A percentile compares a stretch with the other conserved stretches of the same genome.
These are phyloP conservation scores for Aureobasidium sp. DNA, from an alignment of 2,329 filamentous ascomycete species.

Conservation along the genomic window DNA sequence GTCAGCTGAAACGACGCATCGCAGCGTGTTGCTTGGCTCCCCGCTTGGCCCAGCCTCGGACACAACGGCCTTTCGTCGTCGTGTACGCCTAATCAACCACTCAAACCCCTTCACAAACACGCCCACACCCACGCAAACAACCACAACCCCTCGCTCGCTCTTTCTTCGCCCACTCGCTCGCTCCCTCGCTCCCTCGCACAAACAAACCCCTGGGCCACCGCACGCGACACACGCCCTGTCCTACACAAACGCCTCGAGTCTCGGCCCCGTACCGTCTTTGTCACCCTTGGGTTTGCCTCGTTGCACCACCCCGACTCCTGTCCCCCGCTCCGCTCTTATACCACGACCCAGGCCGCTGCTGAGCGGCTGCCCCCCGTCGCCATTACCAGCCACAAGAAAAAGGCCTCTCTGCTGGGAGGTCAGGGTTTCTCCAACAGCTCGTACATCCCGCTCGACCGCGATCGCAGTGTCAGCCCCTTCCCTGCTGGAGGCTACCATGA, in stretches of 20 bases:
- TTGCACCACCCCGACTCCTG: conserved; percentile 1
- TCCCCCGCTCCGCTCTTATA: background rate
- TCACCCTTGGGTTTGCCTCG: conserved; percentile 6
- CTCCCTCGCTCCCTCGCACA: background rate
- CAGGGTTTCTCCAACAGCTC: conserved; percentile 20
- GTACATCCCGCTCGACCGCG: conserved; percentile 45
- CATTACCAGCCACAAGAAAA: conserved; percentile 51
- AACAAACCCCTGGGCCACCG: background rate
- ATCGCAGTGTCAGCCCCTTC: conserved; percentile 37
- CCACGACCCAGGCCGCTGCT: conserved; percentile 7
- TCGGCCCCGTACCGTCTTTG: conserved; percentile 1
- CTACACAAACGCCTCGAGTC: background rate
- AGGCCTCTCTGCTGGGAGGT: conserved; percentile 53
- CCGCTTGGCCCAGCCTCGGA: too few species aligned
- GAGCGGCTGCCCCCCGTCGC: conserved; percentile 31
- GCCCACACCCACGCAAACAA: background rate
- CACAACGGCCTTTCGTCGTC: too few species aligned
- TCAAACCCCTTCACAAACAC: background rate
- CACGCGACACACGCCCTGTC: conserved; percentile 10
- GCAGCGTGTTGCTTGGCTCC: too few species aligned
- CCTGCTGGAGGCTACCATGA: conserved; percentile 43
- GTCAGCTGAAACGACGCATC: too few species aligned
- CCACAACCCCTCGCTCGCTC: background rate
- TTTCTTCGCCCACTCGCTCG: background rate
- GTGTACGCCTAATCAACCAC: conserved; percentile 3